Conservation (phyloP, 2,329 filamentous ascomycete genomes). For the Pyrenophora teres region DNA sequence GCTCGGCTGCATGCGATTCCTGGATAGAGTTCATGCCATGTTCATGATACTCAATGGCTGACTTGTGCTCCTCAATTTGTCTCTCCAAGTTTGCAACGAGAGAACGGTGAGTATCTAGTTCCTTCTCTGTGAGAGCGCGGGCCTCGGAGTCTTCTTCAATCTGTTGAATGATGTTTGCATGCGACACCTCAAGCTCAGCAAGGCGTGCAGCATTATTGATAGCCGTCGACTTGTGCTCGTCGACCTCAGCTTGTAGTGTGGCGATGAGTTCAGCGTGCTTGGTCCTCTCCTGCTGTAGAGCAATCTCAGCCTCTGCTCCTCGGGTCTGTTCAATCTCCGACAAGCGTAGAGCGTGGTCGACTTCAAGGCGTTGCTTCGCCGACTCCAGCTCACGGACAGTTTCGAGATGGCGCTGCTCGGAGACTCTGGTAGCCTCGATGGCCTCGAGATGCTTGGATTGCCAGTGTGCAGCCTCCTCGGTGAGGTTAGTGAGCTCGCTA, state of each 20-base stretch:
- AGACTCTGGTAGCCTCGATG: constrained; percentile 71
- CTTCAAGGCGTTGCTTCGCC: constrained; percentile 52
- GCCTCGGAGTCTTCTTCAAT: constrained; percentile 69
- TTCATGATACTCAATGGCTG: constrained; percentile 59
- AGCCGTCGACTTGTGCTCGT: constrained; percentile 78
- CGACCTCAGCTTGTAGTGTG: constrained; percentile 72
- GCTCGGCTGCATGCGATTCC: constrained; percentile 59
- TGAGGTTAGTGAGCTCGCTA: constrained; percentile 66
- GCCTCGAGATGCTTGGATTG: constrained; percentile 74
- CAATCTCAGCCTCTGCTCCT: constrained; percentile 33
- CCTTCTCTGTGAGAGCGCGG: constrained; percentile 60
- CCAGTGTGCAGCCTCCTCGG: constrained; percentile 75
- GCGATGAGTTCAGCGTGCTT: constrained; percentile 59
- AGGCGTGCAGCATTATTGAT: constrained; percentile 71
- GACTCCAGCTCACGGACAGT: constrained; percentile 76
- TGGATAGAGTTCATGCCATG: constrained; percentile 59
- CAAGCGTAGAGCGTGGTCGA: constrained; percentile 37
- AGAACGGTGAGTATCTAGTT: constrained; percentile 57
- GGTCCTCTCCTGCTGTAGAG: constrained; percentile 48
- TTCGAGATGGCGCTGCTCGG: constrained; percentile 72
- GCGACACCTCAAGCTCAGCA: constrained; percentile 73
- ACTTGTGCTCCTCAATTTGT: constrained; percentile 62
- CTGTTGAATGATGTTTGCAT: constrained; percentile 67
- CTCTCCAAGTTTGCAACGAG: constrained; percentile 61
- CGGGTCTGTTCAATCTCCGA: constrained; percentile 38